Conservation (phyloP, 805 yeast species). For the Danielozyma ontarioensis region DNA sequence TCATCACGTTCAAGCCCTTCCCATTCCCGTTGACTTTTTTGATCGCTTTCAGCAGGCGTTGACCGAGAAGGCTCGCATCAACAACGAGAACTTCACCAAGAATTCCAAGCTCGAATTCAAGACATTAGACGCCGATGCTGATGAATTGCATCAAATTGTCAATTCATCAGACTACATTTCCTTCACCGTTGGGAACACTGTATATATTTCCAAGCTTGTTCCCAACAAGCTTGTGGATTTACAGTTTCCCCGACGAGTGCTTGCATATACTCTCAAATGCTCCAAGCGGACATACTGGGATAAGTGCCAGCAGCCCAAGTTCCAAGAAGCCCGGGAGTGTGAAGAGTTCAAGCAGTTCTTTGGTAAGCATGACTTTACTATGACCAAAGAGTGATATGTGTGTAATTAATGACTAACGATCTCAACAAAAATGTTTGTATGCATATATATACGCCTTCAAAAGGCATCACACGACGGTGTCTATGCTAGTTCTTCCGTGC, state of each 20-base stretch:
- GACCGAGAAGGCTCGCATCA: slow-evolving; percentile 35
- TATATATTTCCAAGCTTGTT: slow-evolving; percentile 15
- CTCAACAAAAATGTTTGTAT: not conserved
- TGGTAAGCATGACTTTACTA: slow-evolving; percentile 49
- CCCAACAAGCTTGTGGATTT: slow-evolving; percentile 51
- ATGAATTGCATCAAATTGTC: slow-evolving; percentile 13
- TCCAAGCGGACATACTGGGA: slow-evolving; percentile 74
- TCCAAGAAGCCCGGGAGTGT: slow-evolving; percentile 62
- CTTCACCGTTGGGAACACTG: slow-evolving; percentile 20
- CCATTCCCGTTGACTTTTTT: slow-evolving; percentile 47
- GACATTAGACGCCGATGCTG: slow-evolving; percentile 19
- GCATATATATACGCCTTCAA: not conserved
- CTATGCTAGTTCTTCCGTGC: slow-evolving; percentile 21
- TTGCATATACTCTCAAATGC: slow-evolving; percentile 57
- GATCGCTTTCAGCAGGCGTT: slow-evolving; percentile 42
- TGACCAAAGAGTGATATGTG: not conserved
- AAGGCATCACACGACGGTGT: no score
- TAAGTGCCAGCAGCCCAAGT: slow-evolving; percentile 58
- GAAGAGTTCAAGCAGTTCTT: slow-evolving; percentile 55
- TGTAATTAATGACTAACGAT: not conserved
- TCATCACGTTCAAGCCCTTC: slow-evolving; percentile 71
- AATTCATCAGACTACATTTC: slow-evolving; percentile 34
- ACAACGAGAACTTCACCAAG: slow-evolving; percentile 42
- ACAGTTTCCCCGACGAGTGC: slow-evolving; percentile 78
- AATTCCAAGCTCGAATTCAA: slow-evolving; percentile 43